Evolutionary conservation across 2,329 filamentous ascomycete genomes (phyloP).

Genomic region (Penicillium sp.): DNA sequence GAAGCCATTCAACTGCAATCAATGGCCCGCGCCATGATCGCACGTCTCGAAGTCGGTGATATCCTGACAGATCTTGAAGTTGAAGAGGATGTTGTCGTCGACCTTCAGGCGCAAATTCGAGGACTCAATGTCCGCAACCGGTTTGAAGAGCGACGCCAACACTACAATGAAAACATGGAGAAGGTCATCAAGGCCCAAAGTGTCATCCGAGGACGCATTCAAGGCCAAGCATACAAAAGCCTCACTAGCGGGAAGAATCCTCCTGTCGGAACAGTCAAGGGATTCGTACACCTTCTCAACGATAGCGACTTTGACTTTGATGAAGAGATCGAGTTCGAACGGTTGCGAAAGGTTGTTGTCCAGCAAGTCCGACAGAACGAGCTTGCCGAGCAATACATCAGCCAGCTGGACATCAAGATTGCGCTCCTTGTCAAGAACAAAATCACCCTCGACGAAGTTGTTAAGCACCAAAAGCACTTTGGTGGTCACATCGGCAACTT

Average conservation of each 20-base stretch:
- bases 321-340: conserved; percentile 95
- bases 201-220: conserved; percentile 89
- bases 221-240: conserved; percentile 97
- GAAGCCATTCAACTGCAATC: conserved; percentile 73
- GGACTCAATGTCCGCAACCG: conserved; percentile 71
- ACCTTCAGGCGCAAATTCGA: conserved; percentile 73
- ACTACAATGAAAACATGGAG: conserved; percentile 96
- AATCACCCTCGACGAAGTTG: conserved; percentile 96
- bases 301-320: conserved; percentile 99
- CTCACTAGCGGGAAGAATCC: conserved; percentile 95
- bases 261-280: conserved; percentile 93
- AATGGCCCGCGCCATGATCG: conserved; percentile 74
- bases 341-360: conserved; percentile 91
- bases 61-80: conserved; percentile 77
- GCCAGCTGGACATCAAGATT: conserved; percentile 98
- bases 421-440: conserved; percentile 98
- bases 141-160: conserved; percentile 83
- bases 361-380: conserved; percentile 98
- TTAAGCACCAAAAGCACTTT: conserved; percentile 94
- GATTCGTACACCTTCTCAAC: conserved; percentile 95
- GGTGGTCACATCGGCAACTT: conserved; percentile 84
- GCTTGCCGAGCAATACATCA: conserved; percentile 95
- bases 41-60: conserved; percentile 72
- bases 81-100: conserved; percentile 74
- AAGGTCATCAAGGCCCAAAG: conserved; percentile 99